Percentiles rank a stretch among this genome's conserved stretches.
Evolutionary conservation across 225 moss, liverwort and hornwort genomes (phyloP).

Genomic region (Bryoerythrophyllum caledonicum): DNA sequence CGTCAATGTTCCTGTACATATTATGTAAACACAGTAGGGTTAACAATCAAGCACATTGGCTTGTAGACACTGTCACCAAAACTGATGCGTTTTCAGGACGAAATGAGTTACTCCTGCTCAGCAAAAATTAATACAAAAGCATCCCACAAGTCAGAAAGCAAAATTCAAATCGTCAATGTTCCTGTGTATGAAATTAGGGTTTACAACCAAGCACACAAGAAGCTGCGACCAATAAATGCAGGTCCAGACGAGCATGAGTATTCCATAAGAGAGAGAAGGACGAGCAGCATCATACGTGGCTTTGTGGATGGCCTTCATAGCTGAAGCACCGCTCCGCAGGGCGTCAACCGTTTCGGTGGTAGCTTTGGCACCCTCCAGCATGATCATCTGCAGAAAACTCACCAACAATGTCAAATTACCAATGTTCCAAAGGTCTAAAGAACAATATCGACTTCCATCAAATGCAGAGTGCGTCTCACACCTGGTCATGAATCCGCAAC

Average conservation of each 20-base stretch:
- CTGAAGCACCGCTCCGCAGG: conserved; percentile 88
- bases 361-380: conserved; percentile 95
- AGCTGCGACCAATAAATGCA: neutral
- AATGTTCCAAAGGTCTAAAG: neutral
- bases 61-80: too few relatives aligned
- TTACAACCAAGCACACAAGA: neutral
- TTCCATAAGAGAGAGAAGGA: neutral
- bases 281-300: conserved; percentile 68
- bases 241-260: too few relatives aligned
- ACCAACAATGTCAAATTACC: neutral
- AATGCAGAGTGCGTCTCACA: conserved; percentile 15
- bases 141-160: neutral
- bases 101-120: too few relatives aligned
- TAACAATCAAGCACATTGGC: too few relatives aligned
- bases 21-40: too few relatives aligned
- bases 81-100: too few relatives aligned
- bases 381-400: conserved; percentile 74
- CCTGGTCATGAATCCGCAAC: conserved; percentile 98
- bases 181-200: conserved; percentile 37
- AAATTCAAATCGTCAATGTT: conserved; percentile 89
- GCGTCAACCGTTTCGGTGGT: conserved; percentile 98
- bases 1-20: conserved; percentile 77
- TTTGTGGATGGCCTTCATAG: conserved; percentile 98
- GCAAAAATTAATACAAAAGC: neutral
- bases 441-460: neutral